Conservation (phyloP, 257 asterid species). For the Euphrasia confusa region DNA sequence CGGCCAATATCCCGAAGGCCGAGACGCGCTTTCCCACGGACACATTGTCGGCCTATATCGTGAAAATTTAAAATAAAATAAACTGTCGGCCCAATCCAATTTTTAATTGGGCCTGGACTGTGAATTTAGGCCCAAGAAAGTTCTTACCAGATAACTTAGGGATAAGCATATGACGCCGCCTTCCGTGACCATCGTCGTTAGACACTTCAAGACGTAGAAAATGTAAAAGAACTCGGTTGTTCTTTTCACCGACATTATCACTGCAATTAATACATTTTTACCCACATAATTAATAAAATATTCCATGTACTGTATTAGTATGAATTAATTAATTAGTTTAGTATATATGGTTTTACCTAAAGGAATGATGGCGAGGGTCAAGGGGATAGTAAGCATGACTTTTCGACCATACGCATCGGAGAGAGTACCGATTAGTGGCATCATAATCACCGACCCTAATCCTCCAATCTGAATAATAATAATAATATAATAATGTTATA, state of each 20-base stretch:
- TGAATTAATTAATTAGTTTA: too few species aligned
- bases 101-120: too few species aligned
- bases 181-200: conserved; percentile 43
- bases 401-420: conserved; percentile 57
- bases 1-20: conserved; percentile 46
- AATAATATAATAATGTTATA: too few species aligned
- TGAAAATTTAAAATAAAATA: background rate
- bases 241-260: conserved; percentile 41
- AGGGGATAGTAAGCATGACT: conserved; percentile 44
- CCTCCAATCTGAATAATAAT: conserved; percentile 40
- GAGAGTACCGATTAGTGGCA: conserved; percentile 56
- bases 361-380: conserved; percentile 41
- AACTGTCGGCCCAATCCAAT: background rate
- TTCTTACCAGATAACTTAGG: conserved; percentile 43
- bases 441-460: conserved; percentile 45
- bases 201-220: conserved; percentile 43
- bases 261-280: conserved; percentile 25
- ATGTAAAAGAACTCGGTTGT: conserved; percentile 44
- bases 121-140: background rate
- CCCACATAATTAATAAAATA: background rate
- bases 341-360: conserved; percentile 24
- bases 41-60: conserved; percentile 45
- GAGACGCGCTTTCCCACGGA: conserved; percentile 48
- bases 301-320: background rate
- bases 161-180: conserved; percentile 52